phyloP scores from a whole-genome alignment of 768 basidiomycete genomes.

The Xerocomellus intermedius region DNA sequence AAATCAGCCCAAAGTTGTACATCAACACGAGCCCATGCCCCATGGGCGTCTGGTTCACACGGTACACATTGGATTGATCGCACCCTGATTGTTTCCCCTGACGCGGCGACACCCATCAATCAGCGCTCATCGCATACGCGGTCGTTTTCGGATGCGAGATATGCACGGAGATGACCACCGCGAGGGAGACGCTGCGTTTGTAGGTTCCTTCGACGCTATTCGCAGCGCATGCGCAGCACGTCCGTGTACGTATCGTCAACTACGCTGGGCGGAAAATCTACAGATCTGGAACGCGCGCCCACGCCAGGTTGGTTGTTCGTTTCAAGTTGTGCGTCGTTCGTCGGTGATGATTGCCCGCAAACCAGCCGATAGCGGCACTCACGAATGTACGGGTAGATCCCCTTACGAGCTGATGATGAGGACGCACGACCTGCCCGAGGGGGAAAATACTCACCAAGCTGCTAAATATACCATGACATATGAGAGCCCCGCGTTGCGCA shows the following conservation, averaged over 20 bases:
- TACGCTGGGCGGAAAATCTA: neutral
- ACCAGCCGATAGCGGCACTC: conserved; percentile 19
- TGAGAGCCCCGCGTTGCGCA: no score
- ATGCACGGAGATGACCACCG: conserved; percentile 64
- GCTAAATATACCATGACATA: no score
- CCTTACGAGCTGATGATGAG: neutral
- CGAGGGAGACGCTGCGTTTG: conserved; percentile 70
- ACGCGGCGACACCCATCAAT: neutral
- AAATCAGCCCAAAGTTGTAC: conserved; percentile 60
- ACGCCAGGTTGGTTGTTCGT: no score
- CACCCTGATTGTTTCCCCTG: conserved; percentile 73
- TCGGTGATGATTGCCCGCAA: no score
- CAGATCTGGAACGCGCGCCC: neutral
- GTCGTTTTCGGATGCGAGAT: conserved; percentile 16
- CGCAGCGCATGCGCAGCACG: conserved; percentile 49
- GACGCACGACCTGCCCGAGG: no score
- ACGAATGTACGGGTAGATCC: no score
- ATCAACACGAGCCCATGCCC: conserved; percentile 63
- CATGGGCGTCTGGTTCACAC: conserved; percentile 57
- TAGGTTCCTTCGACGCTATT: conserved; percentile 77
- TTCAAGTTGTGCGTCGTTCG: no score
- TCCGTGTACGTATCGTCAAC: conserved; percentile 2
- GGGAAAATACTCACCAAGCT: neutral
- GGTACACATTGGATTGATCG: conserved; percentile 78
- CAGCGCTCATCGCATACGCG: neutral